Conservation (phyloP, 352 stramenopile genomes). For the Globisporangium apiculatum region DNA sequence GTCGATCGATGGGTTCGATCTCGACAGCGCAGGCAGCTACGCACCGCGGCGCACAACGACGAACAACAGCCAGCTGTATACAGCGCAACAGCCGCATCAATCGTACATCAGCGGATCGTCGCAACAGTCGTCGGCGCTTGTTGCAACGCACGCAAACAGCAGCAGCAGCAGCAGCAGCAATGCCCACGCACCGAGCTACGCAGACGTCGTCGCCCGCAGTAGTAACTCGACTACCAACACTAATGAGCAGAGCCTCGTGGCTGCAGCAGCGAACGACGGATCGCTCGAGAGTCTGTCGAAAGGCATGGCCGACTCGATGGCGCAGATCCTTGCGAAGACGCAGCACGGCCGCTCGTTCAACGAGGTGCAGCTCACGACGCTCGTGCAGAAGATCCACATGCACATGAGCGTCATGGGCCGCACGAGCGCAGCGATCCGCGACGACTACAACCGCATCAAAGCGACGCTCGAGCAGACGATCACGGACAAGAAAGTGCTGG, state of each 20-base stretch:
- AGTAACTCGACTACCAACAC: not conserved
- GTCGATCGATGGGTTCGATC: constrained; percentile 14
- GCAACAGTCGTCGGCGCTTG: constrained; percentile 10
- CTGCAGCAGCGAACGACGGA: constrained; percentile 8
- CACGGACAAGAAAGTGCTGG: constrained; percentile 25
- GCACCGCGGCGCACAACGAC: constrained; percentile 1
- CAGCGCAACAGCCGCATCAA: constrained; percentile 3
- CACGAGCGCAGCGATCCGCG: constrained; percentile 25
- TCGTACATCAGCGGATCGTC: constrained; percentile 1
- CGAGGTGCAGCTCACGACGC: constrained; percentile 28
- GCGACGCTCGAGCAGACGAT: constrained; percentile 25
- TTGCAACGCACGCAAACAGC: constrained; percentile 3
- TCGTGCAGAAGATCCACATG: constrained; percentile 32
- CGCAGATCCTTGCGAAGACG: constrained; percentile 26
- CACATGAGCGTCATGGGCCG: constrained; percentile 38
- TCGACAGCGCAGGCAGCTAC: constrained; percentile 6
- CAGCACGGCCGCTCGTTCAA: constrained; percentile 17
- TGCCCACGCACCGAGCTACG: constrained; percentile 16
- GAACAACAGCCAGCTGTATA: constrained; percentile 12
- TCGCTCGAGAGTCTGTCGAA: constrained; percentile 23
- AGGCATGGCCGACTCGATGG: constrained; percentile 30
- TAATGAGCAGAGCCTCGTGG: constrained; percentile 10
- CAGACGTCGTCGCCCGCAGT: constrained; percentile 16
- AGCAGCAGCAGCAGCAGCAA: not conserved
- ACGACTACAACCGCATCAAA: constrained; percentile 28